Evolutionary conservation across 345 rosid species (phyloP).

Genomic region (Eucalyptus brandiana): DNA sequence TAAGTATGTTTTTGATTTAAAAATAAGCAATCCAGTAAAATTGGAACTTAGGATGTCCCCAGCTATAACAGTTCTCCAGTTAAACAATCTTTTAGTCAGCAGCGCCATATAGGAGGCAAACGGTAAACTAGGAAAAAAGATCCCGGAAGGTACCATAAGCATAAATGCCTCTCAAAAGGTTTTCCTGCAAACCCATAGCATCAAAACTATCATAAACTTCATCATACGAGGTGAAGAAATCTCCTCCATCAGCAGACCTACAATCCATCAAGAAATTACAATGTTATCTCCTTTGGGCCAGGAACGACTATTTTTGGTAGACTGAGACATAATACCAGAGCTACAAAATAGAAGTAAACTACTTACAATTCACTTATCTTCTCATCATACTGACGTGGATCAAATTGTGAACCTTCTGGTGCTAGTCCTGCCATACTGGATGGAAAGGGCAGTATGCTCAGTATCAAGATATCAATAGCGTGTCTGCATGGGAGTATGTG

Average conservation of each 20-base stretch:
- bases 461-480: background rate
- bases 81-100: background rate
- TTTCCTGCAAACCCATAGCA: slow-evolving; percentile 68
- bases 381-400: slow-evolving; percentile 60
- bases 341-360: background rate
- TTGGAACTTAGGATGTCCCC: background rate
- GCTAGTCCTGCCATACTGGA: slow-evolving; percentile 78
- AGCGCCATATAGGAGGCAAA: background rate
- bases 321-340: background rate
- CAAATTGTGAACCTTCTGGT: slow-evolving; percentile 71
- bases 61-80: background rate
- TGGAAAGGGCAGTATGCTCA: background rate
- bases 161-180: slow-evolving; percentile 88
- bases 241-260: slow-evolving; percentile 53
- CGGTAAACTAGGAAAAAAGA: background rate
- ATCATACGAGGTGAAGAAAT: slow-evolving; percentile 75
- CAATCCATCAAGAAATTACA: background rate
- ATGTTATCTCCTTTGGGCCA: background rate
- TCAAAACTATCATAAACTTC: slow-evolving; percentile 86
- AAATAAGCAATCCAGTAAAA: background rate
- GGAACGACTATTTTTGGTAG: too few relatives aligned
- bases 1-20: background rate
- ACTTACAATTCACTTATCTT: slow-evolving; percentile 79
- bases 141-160: slow-evolving; percentile 58
- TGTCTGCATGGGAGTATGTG: rapidly evolving